Percentiles rank a stretch among this genome's conserved stretches.
Evolutionary conservation across 163 green algal species (phyloP).

Genomic region (Volvox carteri): DNA sequence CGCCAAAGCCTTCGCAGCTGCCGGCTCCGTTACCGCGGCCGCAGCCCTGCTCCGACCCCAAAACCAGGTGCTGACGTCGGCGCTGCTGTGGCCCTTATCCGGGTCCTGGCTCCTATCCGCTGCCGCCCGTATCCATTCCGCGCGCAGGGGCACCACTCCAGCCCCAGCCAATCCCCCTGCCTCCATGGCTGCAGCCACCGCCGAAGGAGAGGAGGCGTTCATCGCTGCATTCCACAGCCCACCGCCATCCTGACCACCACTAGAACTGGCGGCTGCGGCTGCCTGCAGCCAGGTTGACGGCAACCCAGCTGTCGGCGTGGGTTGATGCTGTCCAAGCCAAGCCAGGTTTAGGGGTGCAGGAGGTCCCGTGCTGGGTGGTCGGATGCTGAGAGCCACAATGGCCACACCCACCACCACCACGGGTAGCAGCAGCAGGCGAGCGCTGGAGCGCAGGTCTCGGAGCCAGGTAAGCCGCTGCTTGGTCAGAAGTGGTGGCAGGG

Average conservation of each 20-base stretch:
- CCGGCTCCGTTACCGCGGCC: background rate
- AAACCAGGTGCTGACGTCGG: conserved; percentile 19
- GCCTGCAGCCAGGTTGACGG: background rate
- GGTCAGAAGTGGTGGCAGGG: background rate
- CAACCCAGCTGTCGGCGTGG: background rate
- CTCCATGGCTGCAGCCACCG: background rate
- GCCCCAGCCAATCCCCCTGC: background rate
- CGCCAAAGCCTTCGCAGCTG: background rate
- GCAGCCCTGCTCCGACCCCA: background rate
- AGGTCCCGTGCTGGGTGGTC: background rate
- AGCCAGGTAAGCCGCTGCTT: conserved; percentile 20
- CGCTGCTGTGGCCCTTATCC: background rate
- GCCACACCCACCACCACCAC: conserved; percentile 26
- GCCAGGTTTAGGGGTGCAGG: conserved; percentile 27
- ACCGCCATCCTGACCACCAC: background rate
- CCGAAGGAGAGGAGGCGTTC: background rate
- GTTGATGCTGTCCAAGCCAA: conserved; percentile 19
- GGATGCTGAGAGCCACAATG: background rate
- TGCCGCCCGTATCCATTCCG: background rate
- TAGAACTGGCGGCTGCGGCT: background rate
- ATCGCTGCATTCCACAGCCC: background rate
- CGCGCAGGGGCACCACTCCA: conserved; percentile 3
- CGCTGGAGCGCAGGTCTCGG: background rate
- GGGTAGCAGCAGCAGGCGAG: conserved; percentile 39
- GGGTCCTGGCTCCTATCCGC: background rate